Conservation (phyloP, 495 filamentous ascomycete species). For the Lasiosphaeria ovina region DNA sequence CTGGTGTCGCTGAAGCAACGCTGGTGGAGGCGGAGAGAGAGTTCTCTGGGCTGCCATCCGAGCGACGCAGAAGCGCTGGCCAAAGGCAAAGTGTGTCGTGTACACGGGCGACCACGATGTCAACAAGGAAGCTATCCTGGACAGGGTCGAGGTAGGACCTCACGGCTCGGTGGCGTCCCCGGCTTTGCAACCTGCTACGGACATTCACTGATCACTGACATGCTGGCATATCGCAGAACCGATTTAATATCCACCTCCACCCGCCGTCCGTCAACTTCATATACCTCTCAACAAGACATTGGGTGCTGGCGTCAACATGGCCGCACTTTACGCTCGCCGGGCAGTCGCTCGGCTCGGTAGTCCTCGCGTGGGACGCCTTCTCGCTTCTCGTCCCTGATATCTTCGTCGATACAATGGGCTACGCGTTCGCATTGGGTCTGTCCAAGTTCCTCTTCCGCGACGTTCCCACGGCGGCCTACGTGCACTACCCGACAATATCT, state of each 20-base stretch:
- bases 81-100: conserved; percentile 80
- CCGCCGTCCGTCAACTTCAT: conserved; percentile 80
- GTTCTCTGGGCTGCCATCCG: conserved; percentile 95
- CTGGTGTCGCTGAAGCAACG: conserved; percentile 60
- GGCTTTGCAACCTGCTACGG: no score
- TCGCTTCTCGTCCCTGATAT: conserved; percentile 86
- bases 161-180: neutral
- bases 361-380: conserved; percentile 92
- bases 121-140: conserved; percentile 72
- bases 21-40: conserved; percentile 91
- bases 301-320: conserved; percentile 78
- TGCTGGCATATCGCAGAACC: conserved; percentile 48
- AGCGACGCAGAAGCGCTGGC: conserved; percentile 87
- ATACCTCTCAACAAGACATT: conserved; percentile 83
- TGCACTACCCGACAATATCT: conserved; percentile 97
- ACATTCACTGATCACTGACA: neutral
- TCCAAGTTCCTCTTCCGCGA: conserved; percentile 76
- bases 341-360: conserved; percentile 81
- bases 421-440: conserved; percentile 83
- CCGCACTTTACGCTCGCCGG: conserved; percentile 93
- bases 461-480: conserved; percentile 87
- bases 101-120: conserved; percentile 94
- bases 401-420: conserved; percentile 97
- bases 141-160: conserved; percentile 63
- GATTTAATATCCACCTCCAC: conserved; percentile 91